phyloP scores from a whole-genome alignment of 2,329 filamentous ascomycete species.

The Pseudopithomyces maydicus region DNA sequence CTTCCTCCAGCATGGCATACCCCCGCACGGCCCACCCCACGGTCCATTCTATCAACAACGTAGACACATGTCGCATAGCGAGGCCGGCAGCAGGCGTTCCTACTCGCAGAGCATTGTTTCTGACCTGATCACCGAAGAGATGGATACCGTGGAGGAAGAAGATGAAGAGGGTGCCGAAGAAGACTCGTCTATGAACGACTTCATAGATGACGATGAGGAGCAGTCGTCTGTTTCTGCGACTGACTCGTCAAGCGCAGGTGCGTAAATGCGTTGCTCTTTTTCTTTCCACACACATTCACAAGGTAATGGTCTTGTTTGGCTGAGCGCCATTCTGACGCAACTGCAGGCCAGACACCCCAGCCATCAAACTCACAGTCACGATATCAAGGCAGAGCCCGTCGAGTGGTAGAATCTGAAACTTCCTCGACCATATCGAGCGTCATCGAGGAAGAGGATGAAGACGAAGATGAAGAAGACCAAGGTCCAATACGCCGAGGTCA shows the following conservation, averaged over 20 bases:
- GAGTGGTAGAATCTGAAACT: conserved; percentile 47
- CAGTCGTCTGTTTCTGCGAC: conserved; percentile 28
- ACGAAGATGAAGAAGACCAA: conserved; percentile 45
- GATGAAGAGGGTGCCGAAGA: conserved; percentile 47
- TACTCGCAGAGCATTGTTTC: conserved; percentile 49
- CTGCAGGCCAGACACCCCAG: conserved; percentile 36
- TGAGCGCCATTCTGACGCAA: conserved; percentile 15
- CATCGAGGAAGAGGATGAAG: conserved; percentile 39
- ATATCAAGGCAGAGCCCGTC: conserved; percentile 33
- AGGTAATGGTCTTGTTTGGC: neutral
- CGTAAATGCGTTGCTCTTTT: neutral
- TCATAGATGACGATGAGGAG: conserved; percentile 45
- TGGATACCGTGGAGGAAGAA: conserved; percentile 50
- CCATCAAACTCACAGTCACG: conserved; percentile 27
- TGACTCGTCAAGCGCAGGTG: conserved; percentile 35
- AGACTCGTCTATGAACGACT: conserved; percentile 50
- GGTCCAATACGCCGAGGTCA: conserved; percentile 41
- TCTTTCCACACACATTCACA: too few species aligned
- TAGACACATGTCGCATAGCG: conserved; percentile 47
- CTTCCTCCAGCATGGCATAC: conserved; percentile 35
- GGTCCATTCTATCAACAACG: conserved; percentile 30
- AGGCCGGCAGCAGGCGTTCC: conserved; percentile 47
- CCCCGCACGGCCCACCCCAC: conserved; percentile 25
- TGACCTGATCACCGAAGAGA: conserved; percentile 47
- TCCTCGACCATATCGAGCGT: conserved; percentile 43